These are phyloP conservation scores for Nakataea oryzae DNA, from an alignment of 2,329 filamentous ascomycete genomes.

Conservation along the genomic window DNA sequence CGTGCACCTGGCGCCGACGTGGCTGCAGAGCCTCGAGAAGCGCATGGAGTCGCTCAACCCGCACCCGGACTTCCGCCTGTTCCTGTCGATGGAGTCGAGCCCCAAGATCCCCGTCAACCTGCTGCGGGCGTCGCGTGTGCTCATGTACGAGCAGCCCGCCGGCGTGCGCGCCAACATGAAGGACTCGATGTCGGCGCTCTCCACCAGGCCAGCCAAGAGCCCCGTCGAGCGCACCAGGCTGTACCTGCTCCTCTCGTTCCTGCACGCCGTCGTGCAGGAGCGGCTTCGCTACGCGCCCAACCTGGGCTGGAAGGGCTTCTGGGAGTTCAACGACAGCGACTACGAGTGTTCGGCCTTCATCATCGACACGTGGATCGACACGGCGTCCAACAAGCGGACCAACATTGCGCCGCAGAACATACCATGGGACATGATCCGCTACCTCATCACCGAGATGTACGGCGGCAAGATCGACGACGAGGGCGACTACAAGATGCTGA, in stretches of 20 bases:
- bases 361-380: constrained; percentile 89
- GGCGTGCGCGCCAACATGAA: constrained; percentile 98
- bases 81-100: constrained; percentile 96
- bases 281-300: constrained; percentile 86
- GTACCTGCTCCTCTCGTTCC: constrained; percentile 84
- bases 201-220: constrained; percentile 63
- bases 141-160: constrained; percentile 97
- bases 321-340: constrained; percentile 99
- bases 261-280: constrained; percentile 94
- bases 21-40: constrained; percentile 96
- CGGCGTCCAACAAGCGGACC: constrained; percentile 69
- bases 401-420: constrained; percentile 92
- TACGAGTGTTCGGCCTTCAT: constrained; percentile 97
- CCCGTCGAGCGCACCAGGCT: constrained; percentile 86
- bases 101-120: constrained; percentile 95
- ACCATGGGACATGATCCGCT: constrained; percentile 92
- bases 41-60: constrained; percentile 91
- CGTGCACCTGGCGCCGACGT: constrained; percentile 89
- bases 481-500: constrained; percentile 67
- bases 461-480: constrained; percentile 96
- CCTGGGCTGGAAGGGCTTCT: constrained; percentile 96
- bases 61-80: constrained; percentile 84
- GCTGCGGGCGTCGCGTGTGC: constrained; percentile 80
- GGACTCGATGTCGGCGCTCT: constrained; percentile 80
- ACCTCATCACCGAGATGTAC: constrained; percentile 86